These are phyloP conservation scores for Ustilago shanxiensis DNA, from an alignment of 1,284 basidiomycete species.

Conservation along the genomic window DNA sequence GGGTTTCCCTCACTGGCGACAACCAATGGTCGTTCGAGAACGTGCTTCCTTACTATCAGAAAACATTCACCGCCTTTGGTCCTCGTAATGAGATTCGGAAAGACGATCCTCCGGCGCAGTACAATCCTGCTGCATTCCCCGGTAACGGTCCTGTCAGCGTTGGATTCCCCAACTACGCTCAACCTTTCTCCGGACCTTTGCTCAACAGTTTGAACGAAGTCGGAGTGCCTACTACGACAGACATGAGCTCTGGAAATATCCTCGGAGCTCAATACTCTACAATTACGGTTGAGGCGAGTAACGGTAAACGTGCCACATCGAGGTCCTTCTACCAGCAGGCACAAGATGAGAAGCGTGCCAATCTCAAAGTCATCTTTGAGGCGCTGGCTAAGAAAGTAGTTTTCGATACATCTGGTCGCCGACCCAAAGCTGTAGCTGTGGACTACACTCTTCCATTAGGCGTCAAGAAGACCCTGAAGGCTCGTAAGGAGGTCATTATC, in stretches of 20 bases:
- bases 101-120: constrained; percentile 48
- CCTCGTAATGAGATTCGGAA: constrained; percentile 35
- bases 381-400: constrained; percentile 62
- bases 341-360: constrained; percentile 37
- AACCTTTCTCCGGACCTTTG: constrained; percentile 52
- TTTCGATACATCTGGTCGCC: constrained; percentile 70
- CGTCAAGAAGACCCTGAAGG: constrained; percentile 40
- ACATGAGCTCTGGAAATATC: constrained; percentile 61
- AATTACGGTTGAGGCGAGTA: constrained; percentile 38
- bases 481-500: constrained; percentile 63
- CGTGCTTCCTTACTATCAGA: constrained; percentile 47
- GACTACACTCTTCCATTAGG: constrained; percentile 38
- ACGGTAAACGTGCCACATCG: constrained; percentile 50
- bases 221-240: constrained; percentile 48
- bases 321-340: constrained; percentile 51
- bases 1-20: constrained; percentile 55
- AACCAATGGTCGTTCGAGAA: constrained; percentile 47
- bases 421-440: constrained; percentile 59
- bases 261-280: constrained; percentile 66
- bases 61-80: constrained; percentile 45
- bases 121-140: constrained; percentile 47
- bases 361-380: constrained; percentile 61
- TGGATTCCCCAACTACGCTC: constrained; percentile 55
- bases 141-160: constrained; percentile 43
- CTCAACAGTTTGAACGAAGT: constrained; percentile 48